Percentiles rank a stretch among this genome's conserved stretches.
Evolutionary conservation across 768 basidiomycete species (phyloP).

Genomic region (Suillus placidus): DNA sequence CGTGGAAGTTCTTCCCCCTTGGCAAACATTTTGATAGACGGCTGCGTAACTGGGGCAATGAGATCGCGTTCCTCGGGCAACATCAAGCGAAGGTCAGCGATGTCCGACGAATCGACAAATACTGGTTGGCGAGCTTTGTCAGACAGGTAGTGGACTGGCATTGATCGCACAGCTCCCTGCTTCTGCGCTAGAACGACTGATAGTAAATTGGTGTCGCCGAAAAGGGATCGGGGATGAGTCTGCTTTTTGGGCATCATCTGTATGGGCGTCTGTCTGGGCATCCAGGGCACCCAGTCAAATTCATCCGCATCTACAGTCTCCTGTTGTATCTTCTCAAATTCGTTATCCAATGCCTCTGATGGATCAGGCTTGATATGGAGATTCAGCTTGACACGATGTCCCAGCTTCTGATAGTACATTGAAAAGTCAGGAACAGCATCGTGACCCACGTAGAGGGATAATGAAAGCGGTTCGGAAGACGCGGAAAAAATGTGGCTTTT

Average conservation of each 20-base stretch:
- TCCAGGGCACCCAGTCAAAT: constrained; percentile 1
- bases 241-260: background rate
- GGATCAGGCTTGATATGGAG: background rate
- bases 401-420: constrained; percentile 6
- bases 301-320: constrained; percentile 1
- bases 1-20: constrained; percentile 22
- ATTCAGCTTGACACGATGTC: background rate
- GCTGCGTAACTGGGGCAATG: constrained; percentile 14
- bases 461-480: constrained; percentile 9
- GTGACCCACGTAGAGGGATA: background rate
- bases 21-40: constrained; percentile 11
- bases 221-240: background rate
- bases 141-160: constrained; percentile 23
- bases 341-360: constrained; percentile 10
- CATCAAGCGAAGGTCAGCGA: constrained; percentile 10
- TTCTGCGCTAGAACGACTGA: constrained; percentile 14
- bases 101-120: constrained; percentile 19
- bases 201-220: background rate
- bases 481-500: background rate
- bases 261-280: background rate
- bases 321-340: background rate
- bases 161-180: background rate
- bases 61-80: constrained; percentile 12
- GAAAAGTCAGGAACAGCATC: background rate
- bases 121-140: constrained; percentile 20